Evolutionary conservation across 1,284 basidiomycete species (phyloP), one percentile per base, ranked within the genome.

Genomic region (Austroboletus sp.): DNA sequence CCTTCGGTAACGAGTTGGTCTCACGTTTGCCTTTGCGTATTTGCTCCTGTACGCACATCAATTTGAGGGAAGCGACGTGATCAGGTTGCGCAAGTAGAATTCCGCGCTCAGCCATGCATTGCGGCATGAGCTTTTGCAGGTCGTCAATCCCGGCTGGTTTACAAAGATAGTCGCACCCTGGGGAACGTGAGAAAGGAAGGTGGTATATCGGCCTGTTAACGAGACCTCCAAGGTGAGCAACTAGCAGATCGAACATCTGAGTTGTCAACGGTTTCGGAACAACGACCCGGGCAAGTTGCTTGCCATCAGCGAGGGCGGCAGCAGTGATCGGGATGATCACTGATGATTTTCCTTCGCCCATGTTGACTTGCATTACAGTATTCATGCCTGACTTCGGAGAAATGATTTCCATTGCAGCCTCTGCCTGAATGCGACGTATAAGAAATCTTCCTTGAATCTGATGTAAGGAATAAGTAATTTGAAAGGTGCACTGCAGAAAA

Each of bases 321-420:
- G 69, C 60, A 19, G 68, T 60, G 17, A 78, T 59, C 0, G 77
- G 76, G 0, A 73, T 66, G 19, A 79, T 78, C 2, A 78, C 76
- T 0, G 74, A 73, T 0, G 76, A 73, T 49, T 79, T 78, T 3
- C 77, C 76, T 50, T 78, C 77, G 3, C 77, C 77, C 76, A 78
- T 78, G 37, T 77, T 76, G 15, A 79, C 67, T 46, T 78, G 77
- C 16, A 74, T 57, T 6, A 66, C 57, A 0, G 66, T 68, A 41
- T 69, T 78, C 5, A 45, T 23, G 2, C 48, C 36, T 0, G 60
- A 63, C 3, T 34, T 31, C 1, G 76, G 75, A 0, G 50, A 44
- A 4, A 74, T 71, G 72, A 78, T 76, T 40, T 74, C 65, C 16
- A 54, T 39, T 0, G 74, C 69, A 8, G 75, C 57, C 0, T 55